Evolutionary conservation across 169 alveolate genomes (phyloP), one percentile per base, ranked within the genome.

Genomic region (Eimeria zaria): DNA sequence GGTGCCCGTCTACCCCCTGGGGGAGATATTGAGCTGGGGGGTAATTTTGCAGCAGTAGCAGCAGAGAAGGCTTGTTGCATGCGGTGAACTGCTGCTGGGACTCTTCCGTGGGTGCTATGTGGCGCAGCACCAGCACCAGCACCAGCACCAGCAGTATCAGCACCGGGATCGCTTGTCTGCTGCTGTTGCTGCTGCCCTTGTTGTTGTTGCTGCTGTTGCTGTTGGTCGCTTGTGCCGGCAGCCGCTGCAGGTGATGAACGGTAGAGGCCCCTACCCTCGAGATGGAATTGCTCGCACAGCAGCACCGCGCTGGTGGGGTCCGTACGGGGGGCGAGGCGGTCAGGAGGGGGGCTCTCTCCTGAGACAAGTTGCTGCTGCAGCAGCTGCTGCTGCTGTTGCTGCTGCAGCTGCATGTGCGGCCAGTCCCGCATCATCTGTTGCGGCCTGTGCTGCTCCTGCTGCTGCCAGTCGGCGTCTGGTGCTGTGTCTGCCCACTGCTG

Each of bases 201-300:
- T 12, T 51, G 60, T 22, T 74, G 85, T 36, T 46, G 89, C 89
- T 80, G 89, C 69, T n/a, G 33, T 69, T 80, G 71, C 51, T 24
- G 24, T 8, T 44, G 46, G 22, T 80, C 46, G 46, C 60, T 22
- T 41, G 48, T 14, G 89, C 51, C 67, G 33, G 46, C 71, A 48
- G 67, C 48, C 12, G 71, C 67, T 71, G 18, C 41, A 46, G 36
- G 1, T 14, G 91, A 16, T 33, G 91, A 84, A 67, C 93, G 95
- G 80, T 95, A 95, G 30, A 30, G 27, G 60, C 97, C 97, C 9
- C 69, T 64, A 12, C 97, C 97, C 69, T 84, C 89, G 46, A 89
- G 87, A 62, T 89, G 94, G 46, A 91, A 88, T 90, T 64, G 78
- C 16, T 98, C 97, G 67, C 97, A 95, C 12, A 95, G 97, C 71